Conservation (phyloP, 805 yeast genomes). For the Suhomyces sp. region DNA sequence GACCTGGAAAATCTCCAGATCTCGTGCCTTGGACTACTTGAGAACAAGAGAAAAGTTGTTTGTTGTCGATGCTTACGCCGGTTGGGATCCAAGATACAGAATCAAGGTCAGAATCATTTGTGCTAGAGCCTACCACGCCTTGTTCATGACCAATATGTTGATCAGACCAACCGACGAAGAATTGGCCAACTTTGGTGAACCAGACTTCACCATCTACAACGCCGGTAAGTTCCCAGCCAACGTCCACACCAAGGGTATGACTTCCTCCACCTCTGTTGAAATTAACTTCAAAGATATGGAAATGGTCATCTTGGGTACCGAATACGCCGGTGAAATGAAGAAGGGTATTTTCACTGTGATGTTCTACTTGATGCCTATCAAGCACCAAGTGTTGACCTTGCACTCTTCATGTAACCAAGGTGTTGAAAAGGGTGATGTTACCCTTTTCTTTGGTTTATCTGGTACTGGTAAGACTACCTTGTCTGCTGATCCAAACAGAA, state of each 20-base stretch:
- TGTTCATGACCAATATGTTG: constrained; percentile 97
- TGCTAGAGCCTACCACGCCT: constrained; percentile 97
- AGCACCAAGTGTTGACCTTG: constrained; percentile 84
- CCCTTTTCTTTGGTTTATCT: constrained; percentile 92
- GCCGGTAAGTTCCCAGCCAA: constrained; percentile 99
- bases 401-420: constrained; percentile 97
- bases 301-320: constrained; percentile 98
- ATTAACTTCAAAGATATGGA: constrained; percentile 97
- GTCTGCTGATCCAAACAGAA: constrained; percentile 93
- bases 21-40: constrained; percentile 94
- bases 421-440: constrained; percentile 73
- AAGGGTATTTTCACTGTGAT: constrained; percentile 98
- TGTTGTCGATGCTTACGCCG: constrained; percentile 95
- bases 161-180: constrained; percentile 93
- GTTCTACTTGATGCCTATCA: constrained; percentile 98
- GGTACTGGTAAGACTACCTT: constrained; percentile 99
- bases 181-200: constrained; percentile 87
- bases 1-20: constrained; percentile 93
- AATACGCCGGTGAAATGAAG: constrained; percentile 99
- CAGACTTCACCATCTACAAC: constrained; percentile 96
- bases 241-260: constrained; percentile 94
- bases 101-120: constrained; percentile 93
- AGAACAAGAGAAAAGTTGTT: constrained; percentile 93
- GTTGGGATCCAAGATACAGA: constrained; percentile 98
- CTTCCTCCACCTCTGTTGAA: constrained; percentile 92